Evolutionary conservation across 2,329 filamentous ascomycete genomes (phyloP), one percentile per base, ranked within the genome.

Genomic region (Epichloe amarillans): DNA sequence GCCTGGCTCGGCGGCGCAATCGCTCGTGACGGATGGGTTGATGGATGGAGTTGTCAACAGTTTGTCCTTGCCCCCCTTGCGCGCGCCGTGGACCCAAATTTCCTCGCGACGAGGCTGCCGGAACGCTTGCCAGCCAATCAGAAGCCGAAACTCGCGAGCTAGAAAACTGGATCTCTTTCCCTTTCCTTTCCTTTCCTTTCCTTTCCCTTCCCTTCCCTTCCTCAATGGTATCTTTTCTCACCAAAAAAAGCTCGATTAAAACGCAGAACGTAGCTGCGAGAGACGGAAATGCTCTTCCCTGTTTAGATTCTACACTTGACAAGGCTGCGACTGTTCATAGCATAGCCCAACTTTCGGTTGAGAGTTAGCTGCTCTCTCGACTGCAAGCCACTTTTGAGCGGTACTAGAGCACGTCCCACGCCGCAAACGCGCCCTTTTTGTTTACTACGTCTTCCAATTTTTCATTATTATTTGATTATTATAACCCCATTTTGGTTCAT

Each of bases 101-200:
- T 66, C 59, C 50, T 66, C 65, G 66, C 64, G 64, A 66, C 64
- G 55, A 66, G 64, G 62, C 60, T 63, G 57, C 49, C 26, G 8
- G 47, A 51, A 47, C 11, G 19, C 12, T 10, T 12, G 5, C 26
- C 50, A 50, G 17, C 65, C 64, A 66, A 67, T 67, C 50, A 56
- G 6, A 15, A 5, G 21, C 35, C 30, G 35, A n/a, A 26, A 10
- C 17, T 23, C 15, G 7, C 7, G 17, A 19, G 17, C 30, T 49
- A 14, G 5, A 49, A 36, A 49, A 17, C n/a, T 49, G 50, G 50
- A 23, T 15, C 50, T 21, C 7, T 26, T 2, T 2, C 6, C 23
- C 6, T 26, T 26, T n/a, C n/a, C n/a, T n/a, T n/a, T n/a, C n/a
- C n/a, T n/a, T n/a, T n/a, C n/a, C n/a, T n/a, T n/a, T n/a, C n/a